phyloP scores from a whole-genome alignment of 257 asterid species.

The Oldenlandia corymbosa region DNA sequence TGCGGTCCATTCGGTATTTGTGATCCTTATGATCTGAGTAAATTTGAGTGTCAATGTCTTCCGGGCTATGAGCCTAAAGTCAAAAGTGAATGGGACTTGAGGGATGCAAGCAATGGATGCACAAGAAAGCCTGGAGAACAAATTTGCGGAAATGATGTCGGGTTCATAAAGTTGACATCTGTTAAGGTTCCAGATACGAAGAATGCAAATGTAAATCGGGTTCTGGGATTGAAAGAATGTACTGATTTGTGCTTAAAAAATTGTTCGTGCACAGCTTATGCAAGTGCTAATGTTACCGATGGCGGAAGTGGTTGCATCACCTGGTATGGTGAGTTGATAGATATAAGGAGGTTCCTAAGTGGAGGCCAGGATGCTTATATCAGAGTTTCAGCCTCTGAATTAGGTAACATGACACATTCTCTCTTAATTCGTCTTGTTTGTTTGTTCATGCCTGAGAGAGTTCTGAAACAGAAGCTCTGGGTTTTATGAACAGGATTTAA shows the following conservation, averaged over 20 bases:
- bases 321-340: conserved; percentile 31
- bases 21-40: conserved; percentile 15
- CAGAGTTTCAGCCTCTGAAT: conserved; percentile 18
- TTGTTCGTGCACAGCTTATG: conserved; percentile 32
- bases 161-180: neutral
- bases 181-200: neutral
- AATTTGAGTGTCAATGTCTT: conserved; percentile 31
- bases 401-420: conserved; percentile 17
- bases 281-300: conserved; percentile 25
- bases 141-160: neutral
- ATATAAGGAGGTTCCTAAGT: conserved; percentile 24
- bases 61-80: conserved; percentile 29
- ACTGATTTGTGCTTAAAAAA: conserved; percentile 22
- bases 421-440: too few species aligned
- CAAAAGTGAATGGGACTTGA: conserved; percentile 25
- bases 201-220: conserved; percentile 15
- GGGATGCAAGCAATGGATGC: conserved; percentile 29
- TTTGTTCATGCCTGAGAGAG: too few species aligned
- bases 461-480: neutral
- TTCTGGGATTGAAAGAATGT: conserved; percentile 25
- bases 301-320: conserved; percentile 37
- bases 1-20: conserved; percentile 24
- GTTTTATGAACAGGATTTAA: too few species aligned
- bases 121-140: conserved; percentile 17
- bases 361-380: conserved; percentile 31